Base-by-base conservation (phyloP, 345 rosid genomes). In the Arabidopsis arenosa region DNA sequence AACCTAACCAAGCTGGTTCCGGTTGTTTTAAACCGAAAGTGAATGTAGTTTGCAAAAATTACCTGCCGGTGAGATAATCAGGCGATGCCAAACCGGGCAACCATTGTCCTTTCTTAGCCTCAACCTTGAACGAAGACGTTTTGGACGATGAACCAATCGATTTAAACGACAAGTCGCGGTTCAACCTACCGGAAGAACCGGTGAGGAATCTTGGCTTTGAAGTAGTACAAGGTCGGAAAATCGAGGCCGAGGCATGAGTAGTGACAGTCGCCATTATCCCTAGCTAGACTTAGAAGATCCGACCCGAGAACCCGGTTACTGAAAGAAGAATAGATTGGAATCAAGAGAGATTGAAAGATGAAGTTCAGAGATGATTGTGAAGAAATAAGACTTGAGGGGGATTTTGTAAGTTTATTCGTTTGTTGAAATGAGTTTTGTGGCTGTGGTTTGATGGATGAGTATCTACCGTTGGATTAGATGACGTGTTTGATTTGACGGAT, bases 61-160 rank as follows among this genome's bases (percentile, higher is more conserved):
- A 90, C 98, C 98, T 94, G 79, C 97, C 97, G 58, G 72, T 79
- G 66, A 94, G 93, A 85, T 94, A 94, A 61, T 70, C 82, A 1
- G 97, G 98, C 0, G 97, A 87, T 2, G 96, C 48, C 81, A 89
- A 79, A 63, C 96, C 97, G 1, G 98, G 98, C 77, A 93, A 75
- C 98, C 98, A 93, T 81, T 93, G 93, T n/a, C 98, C 97, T 75
- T 91, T 86, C 91, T 87, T 89, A 82, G 97, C 97, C 69, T 86
- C 91, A 57, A 87, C 89, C 78, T 84, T 91, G 81, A 88, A 80
- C 18, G 84, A 74, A 39, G 60, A 13, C 40, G 82, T 40, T 36
- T 68, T 74, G 0, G 88, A 21, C 3, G 84, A 44, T 32, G 85
- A 69, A 0, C 85, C 51, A 41, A 75, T 33, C 30, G 91, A 74